Base-by-base conservation (phyloP, 306 rosid species). In the Cotoneaster glaucophyllus region DNA sequence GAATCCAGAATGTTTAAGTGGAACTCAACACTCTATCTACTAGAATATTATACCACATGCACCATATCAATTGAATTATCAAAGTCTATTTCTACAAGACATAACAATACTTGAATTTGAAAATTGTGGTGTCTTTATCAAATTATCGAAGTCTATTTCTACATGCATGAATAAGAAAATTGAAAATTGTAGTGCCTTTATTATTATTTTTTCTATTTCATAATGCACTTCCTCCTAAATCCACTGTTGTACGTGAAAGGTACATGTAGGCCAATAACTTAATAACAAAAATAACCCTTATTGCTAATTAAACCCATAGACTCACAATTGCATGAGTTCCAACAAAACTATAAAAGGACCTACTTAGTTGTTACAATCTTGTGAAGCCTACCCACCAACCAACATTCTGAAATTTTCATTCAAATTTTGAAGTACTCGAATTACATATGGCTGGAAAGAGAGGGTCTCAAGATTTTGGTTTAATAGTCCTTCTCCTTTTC, bases 391-490 rank as follows among this genome's bases (percentile, higher is more conserved):
- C 21, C 15, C 15, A 56, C 65, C 65, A 24, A 24, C 41, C 14
- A 39, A 26, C 34, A 61, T 48, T 48, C 21, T 15, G 9, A 61
- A 10, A 10, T 65, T 65, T 22, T 34, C 15, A 34, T 34, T 18
- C 48, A 63, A 65, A 28, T 24, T 73, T 59, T 8, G 67, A 39
- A 17, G 50, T 4, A 18, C 45, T 24, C 24, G 32, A 41, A 34
- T 24, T 8, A 32, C 26, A 59, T 52, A 80, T 86, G 87, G 77
- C 48, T 17, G 78, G 50, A 24, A 70, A 77, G 56, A 4, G 25
- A 39, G 82, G 75, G 63, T 21, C 24, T 63, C 54, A 74, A 9
- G 34, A 22, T 32, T 52, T 44, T 63, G 61, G 77, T 26, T 53
- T 43, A 52, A 14, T 61, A 48, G 11, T 81, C 69, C 26, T 85